Evolutionary conservation across 495 filamentous ascomycete genomes (phyloP), one percentile per base, ranked within the genome.

Genomic region (Aspergillus sclerotiicarbonarius): DNA sequence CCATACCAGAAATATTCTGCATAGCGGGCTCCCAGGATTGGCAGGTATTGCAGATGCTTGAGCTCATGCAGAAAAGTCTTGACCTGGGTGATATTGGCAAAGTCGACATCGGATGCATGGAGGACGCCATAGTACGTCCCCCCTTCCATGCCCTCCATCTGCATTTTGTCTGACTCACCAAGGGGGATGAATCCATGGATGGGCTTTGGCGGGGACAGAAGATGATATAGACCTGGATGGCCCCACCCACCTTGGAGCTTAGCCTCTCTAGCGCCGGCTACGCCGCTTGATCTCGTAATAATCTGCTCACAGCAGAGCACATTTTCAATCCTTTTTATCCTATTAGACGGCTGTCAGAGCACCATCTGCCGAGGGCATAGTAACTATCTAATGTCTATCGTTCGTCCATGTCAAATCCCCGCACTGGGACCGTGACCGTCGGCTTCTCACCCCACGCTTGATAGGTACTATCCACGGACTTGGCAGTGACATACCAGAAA

Each of bases 1-100:
- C 44, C 44, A 18, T 47, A 47, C 44, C 44, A 47, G 44, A 47
- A 47, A 18, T 47, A 29, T 29, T 18, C 16, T 29, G 44, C 44
- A 9, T 20, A 20, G 3, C 21, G 44, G 44, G 18, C 21, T 13
- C 44, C 44, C 9, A 21, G 18, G 7, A 47, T 20, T 9, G 44
- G 44, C 18, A 29, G 18, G 8, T 20, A 20, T 9, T 20, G 13
- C 44, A 21, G 44, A 6, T 47, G 44, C 16, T 47, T 47, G 44
- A 47, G 44, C 9, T 47, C 44, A 18, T 47, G 44, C 13, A 47
- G 44, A 47, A 47, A 47, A 8, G 9, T 47, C 18, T 20, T 12
- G n/a, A 21, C 21, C 44, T 47, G 44, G 21, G 44, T 47, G 18
- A 9, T 12, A 47, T 47, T 47, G 44, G 13, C 20, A 15, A 47